Evolutionary conservation across 1,139 yeast genomes (phyloP).

Genomic region (Suhomyces terraborum): DNA sequence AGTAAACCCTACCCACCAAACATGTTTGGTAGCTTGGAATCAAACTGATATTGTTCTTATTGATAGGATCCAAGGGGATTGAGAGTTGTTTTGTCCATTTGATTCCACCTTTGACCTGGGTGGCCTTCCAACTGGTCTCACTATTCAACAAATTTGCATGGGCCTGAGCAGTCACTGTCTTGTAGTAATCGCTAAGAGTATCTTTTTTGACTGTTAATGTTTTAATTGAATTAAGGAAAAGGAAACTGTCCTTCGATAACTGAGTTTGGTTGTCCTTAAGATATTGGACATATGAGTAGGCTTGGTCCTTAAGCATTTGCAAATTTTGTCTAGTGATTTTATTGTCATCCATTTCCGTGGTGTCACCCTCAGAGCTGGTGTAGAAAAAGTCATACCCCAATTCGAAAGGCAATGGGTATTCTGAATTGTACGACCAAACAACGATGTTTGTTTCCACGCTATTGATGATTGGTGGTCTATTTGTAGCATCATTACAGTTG

Average conservation of each 20-base stretch:
- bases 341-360: slow-evolving; percentile 27
- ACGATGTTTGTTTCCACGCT: slow-evolving; percentile 41
- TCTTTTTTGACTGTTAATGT: slow-evolving; percentile 46
- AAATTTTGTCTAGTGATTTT: slow-evolving; percentile 39
- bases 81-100: slow-evolving; percentile 34
- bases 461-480: slow-evolving; percentile 35
- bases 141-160: slow-evolving; percentile 27
- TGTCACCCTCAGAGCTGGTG: slow-evolving; percentile 25
- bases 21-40: slow-evolving; percentile 49
- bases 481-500: slow-evolving; percentile 25
- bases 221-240: slow-evolving; percentile 43
- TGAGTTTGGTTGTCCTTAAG: slow-evolving; percentile 36
- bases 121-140: slow-evolving; percentile 34
- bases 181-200: slow-evolving; percentile 41
- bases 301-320: slow-evolving; percentile 40
- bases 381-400: slow-evolving; percentile 48
- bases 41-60: slow-evolving; percentile 43
- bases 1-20: slow-evolving; percentile 45
- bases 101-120: slow-evolving; percentile 22
- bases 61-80: slow-evolving; percentile 35
- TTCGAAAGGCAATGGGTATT: slow-evolving; percentile 45
- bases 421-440: slow-evolving; percentile 46
- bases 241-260: slow-evolving; percentile 37
- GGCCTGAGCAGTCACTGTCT: slow-evolving; percentile 25
- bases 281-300: slow-evolving; percentile 36